phyloP scores from a whole-genome alignment of 805 yeast species.

The Metschnikowia bowlesiae region DNA sequence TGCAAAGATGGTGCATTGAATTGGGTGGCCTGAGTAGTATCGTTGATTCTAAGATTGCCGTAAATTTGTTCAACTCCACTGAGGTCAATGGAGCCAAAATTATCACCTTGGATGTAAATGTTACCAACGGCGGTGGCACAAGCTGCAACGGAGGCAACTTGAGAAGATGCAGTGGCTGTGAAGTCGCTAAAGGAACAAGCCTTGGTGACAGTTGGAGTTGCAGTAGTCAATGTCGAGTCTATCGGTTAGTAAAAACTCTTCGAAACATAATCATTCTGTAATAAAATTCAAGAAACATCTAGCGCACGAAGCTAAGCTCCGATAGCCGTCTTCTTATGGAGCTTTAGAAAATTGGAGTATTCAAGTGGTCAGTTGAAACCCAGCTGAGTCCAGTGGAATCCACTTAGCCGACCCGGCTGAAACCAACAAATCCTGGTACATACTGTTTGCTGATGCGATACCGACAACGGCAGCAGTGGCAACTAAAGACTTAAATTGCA shows the following conservation, averaged over 20 bases:
- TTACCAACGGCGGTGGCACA: constrained; percentile 83
- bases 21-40: constrained; percentile 57
- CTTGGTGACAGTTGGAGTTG: constrained; percentile 53
- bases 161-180: constrained; percentile 77
- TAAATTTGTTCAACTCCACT: constrained; percentile 71
- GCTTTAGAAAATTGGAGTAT: not conserved
- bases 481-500: constrained; percentile 56
- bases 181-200: constrained; percentile 61
- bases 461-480: constrained; percentile 48
- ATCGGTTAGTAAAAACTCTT: constrained; percentile 8
- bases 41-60: constrained; percentile 67
- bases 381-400: no score
- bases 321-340: no score
- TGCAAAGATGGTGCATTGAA: constrained; percentile 77
- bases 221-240: constrained; percentile 47
- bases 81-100: constrained; percentile 57
- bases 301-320: no score
- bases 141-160: constrained; percentile 65
- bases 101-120: constrained; percentile 60
- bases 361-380: no score
- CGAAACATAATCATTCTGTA: not conserved
- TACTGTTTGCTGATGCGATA: constrained; percentile 38
- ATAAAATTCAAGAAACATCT: no score
- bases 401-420: not conserved
- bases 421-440: constrained; percentile 6